A percentile compares a stretch with the other conserved stretches of the same genome.
Evolutionary conservation across 805 yeast species (phyloP).

Genomic region (Yamadazyma olivae): DNA sequence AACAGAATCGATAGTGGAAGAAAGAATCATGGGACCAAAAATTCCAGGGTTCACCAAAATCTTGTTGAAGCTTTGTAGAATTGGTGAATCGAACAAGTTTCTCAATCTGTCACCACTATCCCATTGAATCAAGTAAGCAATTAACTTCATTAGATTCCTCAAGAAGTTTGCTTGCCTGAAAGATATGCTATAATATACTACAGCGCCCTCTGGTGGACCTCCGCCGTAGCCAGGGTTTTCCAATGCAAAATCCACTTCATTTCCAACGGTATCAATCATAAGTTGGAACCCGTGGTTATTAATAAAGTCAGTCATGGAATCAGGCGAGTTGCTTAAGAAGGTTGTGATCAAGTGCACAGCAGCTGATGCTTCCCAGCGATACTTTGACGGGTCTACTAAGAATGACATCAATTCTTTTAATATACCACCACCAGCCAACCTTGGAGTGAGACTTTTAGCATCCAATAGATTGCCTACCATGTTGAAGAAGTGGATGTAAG

Average conservation of each 20-base stretch:
- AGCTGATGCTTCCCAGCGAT: constrained; percentile 57
- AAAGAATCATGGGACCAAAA: constrained; percentile 66
- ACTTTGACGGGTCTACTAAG: constrained; percentile 48
- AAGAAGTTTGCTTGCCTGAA: constrained; percentile 55
- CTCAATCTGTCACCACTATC: constrained; percentile 83
- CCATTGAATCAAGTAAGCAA: constrained; percentile 59
- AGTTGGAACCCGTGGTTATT: constrained; percentile 62
- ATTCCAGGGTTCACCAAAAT: constrained; percentile 53
- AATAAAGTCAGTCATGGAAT: constrained; percentile 60
- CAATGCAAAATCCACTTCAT: constrained; percentile 64
- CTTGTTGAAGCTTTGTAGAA: constrained; percentile 58
- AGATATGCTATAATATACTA: constrained; percentile 50
- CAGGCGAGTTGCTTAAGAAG: constrained; percentile 42
- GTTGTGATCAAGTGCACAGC: constrained; percentile 57
- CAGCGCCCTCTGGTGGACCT: constrained; percentile 50
- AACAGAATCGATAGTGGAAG: constrained; percentile 60
- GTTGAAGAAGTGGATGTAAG: constrained; percentile 55
- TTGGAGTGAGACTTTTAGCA: constrained; percentile 50
- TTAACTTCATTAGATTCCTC: constrained; percentile 56
- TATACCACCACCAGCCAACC: constrained; percentile 73
- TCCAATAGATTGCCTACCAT: constrained; percentile 61
- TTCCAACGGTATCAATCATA: constrained; percentile 56
- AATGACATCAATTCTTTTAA: constrained; percentile 64
- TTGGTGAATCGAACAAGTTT: constrained; percentile 79
- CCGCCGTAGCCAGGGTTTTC: constrained; percentile 57